phyloP scores from a whole-genome alignment of 805 yeast genomes.

The Isabelozyma pseudorhagii region DNA sequence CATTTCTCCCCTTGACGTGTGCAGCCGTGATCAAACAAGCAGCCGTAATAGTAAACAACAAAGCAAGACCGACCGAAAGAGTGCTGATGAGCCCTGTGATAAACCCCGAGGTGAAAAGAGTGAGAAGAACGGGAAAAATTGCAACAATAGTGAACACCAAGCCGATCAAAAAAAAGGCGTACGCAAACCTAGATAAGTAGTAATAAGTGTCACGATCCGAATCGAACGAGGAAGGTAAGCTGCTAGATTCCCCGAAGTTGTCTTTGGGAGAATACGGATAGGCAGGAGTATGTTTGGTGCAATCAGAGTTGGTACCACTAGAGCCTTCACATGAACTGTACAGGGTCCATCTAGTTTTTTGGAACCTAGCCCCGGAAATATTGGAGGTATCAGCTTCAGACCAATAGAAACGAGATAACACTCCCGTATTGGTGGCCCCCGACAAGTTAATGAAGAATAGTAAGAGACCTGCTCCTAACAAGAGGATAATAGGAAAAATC shows the following conservation, averaged over 20 bases:
- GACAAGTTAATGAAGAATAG: slow-evolving; percentile 24
- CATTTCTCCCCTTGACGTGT: slow-evolving; percentile 51
- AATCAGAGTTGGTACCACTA: slow-evolving; percentile 14
- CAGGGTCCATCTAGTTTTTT: slow-evolving; percentile 24
- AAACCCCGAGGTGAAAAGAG: not conserved
- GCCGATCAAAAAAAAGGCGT: slow-evolving; percentile 41
- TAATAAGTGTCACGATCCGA: slow-evolving; percentile 51
- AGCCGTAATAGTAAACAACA: slow-evolving; percentile 43
- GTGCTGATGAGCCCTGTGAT: not conserved
- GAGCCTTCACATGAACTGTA: slow-evolving; percentile 21
- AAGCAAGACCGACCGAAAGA: slow-evolving; percentile 15
- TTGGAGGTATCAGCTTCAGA: slow-evolving; percentile 17
- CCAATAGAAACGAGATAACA: slow-evolving; percentile 22
- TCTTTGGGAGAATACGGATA: slow-evolving; percentile 31
- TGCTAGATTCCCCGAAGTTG: slow-evolving; percentile 13
- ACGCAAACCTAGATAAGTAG: slow-evolving; percentile 54
- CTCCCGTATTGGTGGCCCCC: slow-evolving; percentile 19
- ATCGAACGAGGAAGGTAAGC: slow-evolving; percentile 52
- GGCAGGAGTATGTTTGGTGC: slow-evolving; percentile 19
- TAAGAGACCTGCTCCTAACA: slow-evolving; percentile 18
- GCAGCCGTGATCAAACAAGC: slow-evolving; percentile 52
- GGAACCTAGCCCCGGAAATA: slow-evolving; percentile 7
- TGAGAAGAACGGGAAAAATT: slow-evolving; percentile 36
- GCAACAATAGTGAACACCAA: slow-evolving; percentile 59
- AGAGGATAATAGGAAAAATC: slow-evolving; percentile 19